Base-by-base conservation (phyloP, 2,329 filamentous ascomycete genomes). In the Pseudogymnoascus sp. region DNA sequence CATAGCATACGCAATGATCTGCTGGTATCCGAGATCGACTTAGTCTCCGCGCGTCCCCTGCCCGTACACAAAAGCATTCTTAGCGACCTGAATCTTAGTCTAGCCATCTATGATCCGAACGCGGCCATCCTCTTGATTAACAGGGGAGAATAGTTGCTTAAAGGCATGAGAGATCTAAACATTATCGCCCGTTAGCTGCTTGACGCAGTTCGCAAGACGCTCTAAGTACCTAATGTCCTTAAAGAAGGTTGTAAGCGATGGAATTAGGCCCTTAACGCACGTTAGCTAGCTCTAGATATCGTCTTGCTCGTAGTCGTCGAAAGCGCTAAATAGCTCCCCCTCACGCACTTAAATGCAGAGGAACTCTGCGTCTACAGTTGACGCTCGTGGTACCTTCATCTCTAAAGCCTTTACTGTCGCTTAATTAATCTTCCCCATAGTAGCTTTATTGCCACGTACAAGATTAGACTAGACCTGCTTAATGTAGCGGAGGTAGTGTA, bases 211-310 rank as follows among this genome's bases (percentile, higher is more conserved):
- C 7, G 64, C 61, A 21, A 62, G 65, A 31, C 35, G 56, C 56
- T 67, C 21, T 3, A 68, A 40, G 13, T 65, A 62, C 29, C 60
- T 44, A 31, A 68, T 42, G 38, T 68, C 67, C 53, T 66, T 42
- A 21, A 68, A 68, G 29, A 68, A 68, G 23, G 38, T 68, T 1
- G 23, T 62, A 15, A 68, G 56, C 3, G 38, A 42, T 11, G 38
- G 38, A 42, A 42, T 35, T 59, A 42, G 38, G 38, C 38, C 38
- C 7, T 42, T 4, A 42, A 42, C 9, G 38, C 38, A 42, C 38
- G 9, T 19, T 42, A 42, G 38, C 38, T 9, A 4, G 38, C 38
- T 42, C 38, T 3, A 42, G 38, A 42, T 42, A 42, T 42, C 17
- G 4, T 42, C 38, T 10, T 9, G 17, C 38, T 42, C 9, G 17